A percentile compares a stretch with the other conserved stretches of the same genome.
Evolutionary conservation across 768 basidiomycete genomes (phyloP).

Genomic region (Amanita inopinata): DNA sequence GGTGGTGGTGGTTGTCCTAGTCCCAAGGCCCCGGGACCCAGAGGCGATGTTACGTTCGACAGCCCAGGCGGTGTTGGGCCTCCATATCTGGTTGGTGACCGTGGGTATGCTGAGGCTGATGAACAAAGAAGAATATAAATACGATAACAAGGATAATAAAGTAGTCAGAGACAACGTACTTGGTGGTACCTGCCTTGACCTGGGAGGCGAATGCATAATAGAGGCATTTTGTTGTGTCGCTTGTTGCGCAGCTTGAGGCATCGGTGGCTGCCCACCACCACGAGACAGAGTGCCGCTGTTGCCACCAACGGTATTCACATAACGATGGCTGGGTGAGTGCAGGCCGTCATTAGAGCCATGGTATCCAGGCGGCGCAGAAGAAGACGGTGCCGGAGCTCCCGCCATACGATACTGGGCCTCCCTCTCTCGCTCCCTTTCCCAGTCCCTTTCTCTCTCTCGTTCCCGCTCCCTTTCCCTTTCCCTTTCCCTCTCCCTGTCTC

Average conservation of each 20-base stretch:
- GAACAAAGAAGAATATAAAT: not conserved
- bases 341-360: conserved; percentile 18
- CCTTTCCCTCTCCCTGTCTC: conserved; percentile 1
- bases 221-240: not conserved
- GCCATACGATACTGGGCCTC: conserved; percentile 23
- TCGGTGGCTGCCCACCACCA: conserved; percentile 12
- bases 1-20: not conserved
- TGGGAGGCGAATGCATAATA: conserved; percentile 4
- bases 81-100: conserved; percentile 21
- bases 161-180: not conserved
- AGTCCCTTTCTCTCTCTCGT: conserved; percentile 3
- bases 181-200: conserved; percentile 6
- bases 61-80: conserved; percentile 7
- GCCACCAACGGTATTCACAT: conserved; percentile 18
- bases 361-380: conserved; percentile 22
- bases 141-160: no score
- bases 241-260: conserved; percentile 1
- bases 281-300: conserved; percentile 8
- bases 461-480: conserved; percentile 16
- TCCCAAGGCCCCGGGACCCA: not conserved
- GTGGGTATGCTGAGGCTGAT: conserved; percentile 5
- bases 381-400: conserved; percentile 15
- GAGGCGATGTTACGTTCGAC: conserved; percentile 7
- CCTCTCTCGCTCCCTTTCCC: conserved; percentile 2
- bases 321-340: conserved; percentile 33